Evolutionary conservation across 352 stramenopile species (phyloP).

Genomic region (Globisporangium irregulare): DNA sequence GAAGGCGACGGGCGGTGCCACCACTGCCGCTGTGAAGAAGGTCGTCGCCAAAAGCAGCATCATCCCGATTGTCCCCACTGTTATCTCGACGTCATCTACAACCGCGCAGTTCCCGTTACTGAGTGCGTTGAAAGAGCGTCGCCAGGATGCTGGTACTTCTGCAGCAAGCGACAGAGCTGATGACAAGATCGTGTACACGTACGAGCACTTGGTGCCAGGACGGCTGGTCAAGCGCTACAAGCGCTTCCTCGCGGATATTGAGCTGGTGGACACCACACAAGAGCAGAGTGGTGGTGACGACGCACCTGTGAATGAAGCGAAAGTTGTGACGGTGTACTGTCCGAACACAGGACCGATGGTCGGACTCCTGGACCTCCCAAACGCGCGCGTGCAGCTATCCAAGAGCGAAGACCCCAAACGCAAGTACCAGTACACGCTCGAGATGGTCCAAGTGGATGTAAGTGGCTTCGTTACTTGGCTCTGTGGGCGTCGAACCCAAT

Average conservation of each 20-base stretch:
- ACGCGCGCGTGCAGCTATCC: constrained; percentile 70
- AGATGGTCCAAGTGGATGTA: constrained; percentile 84
- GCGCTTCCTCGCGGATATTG: constrained; percentile 76
- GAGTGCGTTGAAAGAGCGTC: constrained; percentile 26
- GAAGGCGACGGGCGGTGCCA: not conserved
- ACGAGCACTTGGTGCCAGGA: constrained; percentile 50
- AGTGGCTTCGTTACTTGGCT: constrained; percentile 9
- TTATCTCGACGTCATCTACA: not conserved
- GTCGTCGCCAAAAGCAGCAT: not conserved
- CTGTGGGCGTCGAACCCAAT: not conserved
- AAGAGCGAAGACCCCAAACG: constrained; percentile 73
- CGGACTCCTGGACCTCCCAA: constrained; percentile 62
- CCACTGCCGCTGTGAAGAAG: not conserved
- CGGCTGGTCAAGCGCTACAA: constrained; percentile 76
- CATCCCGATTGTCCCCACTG: constrained; percentile 11
- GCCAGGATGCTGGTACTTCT: not conserved
- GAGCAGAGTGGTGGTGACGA: not conserved
- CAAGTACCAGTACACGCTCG: constrained; percentile 83
- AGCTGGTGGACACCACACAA: constrained; percentile 28
- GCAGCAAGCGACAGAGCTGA: not conserved
- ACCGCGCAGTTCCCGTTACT: constrained; percentile 21
- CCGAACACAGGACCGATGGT: constrained; percentile 85
- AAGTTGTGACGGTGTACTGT: constrained; percentile 73
- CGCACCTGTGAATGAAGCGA: constrained; percentile 7
- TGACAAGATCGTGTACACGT: constrained; percentile 41